Evolutionary conservation across 139 green algal genomes (phyloP), one percentile per base, ranked within the genome.

Genomic region (Desmodesmus armatus): DNA sequence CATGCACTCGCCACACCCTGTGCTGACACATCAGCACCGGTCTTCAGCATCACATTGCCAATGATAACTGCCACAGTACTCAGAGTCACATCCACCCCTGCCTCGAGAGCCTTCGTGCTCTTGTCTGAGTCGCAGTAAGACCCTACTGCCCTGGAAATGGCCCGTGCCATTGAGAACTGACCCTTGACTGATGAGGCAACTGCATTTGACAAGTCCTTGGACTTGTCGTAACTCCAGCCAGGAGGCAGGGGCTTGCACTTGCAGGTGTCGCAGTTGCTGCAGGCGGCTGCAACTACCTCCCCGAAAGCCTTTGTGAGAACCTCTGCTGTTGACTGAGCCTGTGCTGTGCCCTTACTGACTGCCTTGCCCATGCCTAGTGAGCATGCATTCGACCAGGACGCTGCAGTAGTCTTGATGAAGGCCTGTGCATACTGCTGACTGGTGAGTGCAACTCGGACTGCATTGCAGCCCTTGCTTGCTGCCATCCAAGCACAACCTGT

Each of bases 231-330:
- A 0, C 51, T 82, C 47, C 69, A 78, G 17, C 51, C 53, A n/a
- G 71, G 41, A 23, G 69, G 69, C 31, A 87, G 53, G 6, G 82
- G 71, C 72, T 82, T 82, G 72, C 82, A 87, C 43, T 87, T 87
- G 82, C 82, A 87, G 19, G 82, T 77, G 23, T 82, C 71, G 35
- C 82, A 87, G 9, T 76, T 41, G 19, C 17, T 47, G 72, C 82
- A 87, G 2, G 82, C 82, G 3, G 71, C 33, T 39, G 72, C 82
- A 19, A 87, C 60, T 5, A 87, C 71, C 17, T 82, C 72, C 5
- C 71, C 82, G 29, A 87, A 43, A 19, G 82, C 82, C 21, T 33
- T 55, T 40, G 82, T 41, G 7, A 87, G 43, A 4, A 82, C 71
- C 19, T 81, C 58, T 55, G 49, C 82, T 55, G 58, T 81, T 13